phyloP scores from a whole-genome alignment of 2,329 filamentous ascomycete species.

The Xylariaceae sp. region DNA sequence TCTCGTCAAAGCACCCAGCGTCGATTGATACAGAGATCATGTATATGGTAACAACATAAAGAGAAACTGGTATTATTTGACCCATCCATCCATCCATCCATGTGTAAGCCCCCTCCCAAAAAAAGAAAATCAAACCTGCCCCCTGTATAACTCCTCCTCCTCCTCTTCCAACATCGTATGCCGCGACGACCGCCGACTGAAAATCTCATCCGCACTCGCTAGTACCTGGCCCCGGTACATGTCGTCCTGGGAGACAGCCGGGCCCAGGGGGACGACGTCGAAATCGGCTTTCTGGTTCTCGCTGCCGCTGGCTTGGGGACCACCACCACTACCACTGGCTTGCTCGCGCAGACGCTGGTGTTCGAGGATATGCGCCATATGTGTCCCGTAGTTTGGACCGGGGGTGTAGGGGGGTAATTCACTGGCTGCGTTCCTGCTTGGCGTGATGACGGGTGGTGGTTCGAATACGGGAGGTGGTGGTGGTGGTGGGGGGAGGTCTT shows the following conservation, averaged over 20 bases:
- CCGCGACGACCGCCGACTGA: too few relatives aligned
- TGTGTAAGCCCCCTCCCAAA: too few relatives aligned
- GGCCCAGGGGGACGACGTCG: conserved; percentile 14
- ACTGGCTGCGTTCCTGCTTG: not conserved
- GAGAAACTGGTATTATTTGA: not conserved
- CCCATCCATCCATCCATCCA: too few relatives aligned
- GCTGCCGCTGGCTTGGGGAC: not conserved
- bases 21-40: too few relatives aligned
- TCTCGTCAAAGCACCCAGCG: too few relatives aligned
- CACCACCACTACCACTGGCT: too few relatives aligned
- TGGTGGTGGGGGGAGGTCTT: too few relatives aligned
- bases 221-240: conserved; percentile 15
- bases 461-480: too few relatives aligned
- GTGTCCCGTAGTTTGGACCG: conserved; percentile 12
- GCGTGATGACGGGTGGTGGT: not conserved
- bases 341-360: not conserved
- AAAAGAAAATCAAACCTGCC: not conserved
- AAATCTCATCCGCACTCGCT: conserved; percentile 1
- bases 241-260: conserved; percentile 15
- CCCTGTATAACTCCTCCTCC: not conserved
- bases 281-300: conserved; percentile 5
- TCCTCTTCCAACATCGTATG: not conserved
- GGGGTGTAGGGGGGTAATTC: conserved; percentile 16
- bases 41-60: too few relatives aligned
- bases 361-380: conserved; percentile 2